A percentile compares a stretch with the other conserved stretches of the same genome.
These are phyloP conservation scores for Cryptococcus sp. DNA, from an alignment of 1,284 basidiomycete genomes.

Conservation along the genomic window DNA sequence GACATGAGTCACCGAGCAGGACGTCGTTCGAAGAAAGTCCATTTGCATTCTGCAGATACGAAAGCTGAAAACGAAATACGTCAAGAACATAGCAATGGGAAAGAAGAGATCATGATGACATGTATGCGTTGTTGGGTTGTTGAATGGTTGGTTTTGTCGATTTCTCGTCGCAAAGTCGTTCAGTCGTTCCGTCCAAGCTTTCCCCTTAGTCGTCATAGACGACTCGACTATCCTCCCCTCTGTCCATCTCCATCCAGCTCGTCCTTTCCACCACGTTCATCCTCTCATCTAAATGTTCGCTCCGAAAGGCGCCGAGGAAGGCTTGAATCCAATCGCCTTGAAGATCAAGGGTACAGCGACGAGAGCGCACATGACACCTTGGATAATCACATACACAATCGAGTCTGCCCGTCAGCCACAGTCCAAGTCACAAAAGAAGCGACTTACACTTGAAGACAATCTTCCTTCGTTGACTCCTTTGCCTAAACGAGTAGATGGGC, in stretches of 20 bases:
- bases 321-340: slow-evolving; percentile 60
- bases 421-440: background rate
- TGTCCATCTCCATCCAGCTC: no score
- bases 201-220: background rate
- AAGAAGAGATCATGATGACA: no score
- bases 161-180: no score
- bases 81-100: no score
- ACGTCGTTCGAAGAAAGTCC: no score
- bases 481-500: slow-evolving; percentile 84
- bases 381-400: slow-evolving; percentile 69
- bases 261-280: background rate
- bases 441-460: slow-evolving; percentile 57
- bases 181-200: no score
- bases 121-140: no score
- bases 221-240: background rate
- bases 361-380: slow-evolving; percentile 70
- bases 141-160: no score
- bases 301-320: slow-evolving; percentile 46
- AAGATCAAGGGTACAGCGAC: slow-evolving; percentile 49
- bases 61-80: no score
- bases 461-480: slow-evolving; percentile 76
- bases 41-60: no score
- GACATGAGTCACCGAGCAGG: no score
- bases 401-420: slow-evolving; percentile 49
- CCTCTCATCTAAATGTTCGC: slow-evolving; percentile 29